phyloP scores from a whole-genome alignment of 2,329 filamentous ascomycete species.

The Trichoderma hamatum region DNA sequence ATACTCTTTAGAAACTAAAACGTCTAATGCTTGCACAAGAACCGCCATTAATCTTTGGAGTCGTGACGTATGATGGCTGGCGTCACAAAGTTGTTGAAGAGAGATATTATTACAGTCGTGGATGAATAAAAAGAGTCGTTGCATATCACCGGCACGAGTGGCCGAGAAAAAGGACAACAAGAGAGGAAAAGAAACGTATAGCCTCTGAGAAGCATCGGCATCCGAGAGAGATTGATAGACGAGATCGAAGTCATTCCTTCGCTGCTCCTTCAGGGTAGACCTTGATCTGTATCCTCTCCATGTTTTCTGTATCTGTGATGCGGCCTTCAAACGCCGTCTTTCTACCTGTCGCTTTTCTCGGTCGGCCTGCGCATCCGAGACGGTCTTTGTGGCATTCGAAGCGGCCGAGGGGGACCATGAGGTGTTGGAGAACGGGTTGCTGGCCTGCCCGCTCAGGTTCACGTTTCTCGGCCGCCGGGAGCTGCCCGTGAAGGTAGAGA shows the following conservation, averaged over 20 bases:
- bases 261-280: slow-evolving; percentile 56
- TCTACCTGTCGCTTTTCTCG: slow-evolving; percentile 79
- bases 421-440: slow-evolving; percentile 75
- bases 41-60: slow-evolving; percentile 43
- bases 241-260: slow-evolving; percentile 65
- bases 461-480: slow-evolving; percentile 86
- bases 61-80: slow-evolving; percentile 36
- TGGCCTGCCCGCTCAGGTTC: slow-evolving; percentile 84
- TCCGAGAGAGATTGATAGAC: slow-evolving; percentile 49
- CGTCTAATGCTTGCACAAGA: slow-evolving; percentile 42
- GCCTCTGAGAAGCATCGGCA: slow-evolving; percentile 42
- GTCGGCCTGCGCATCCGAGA: slow-evolving; percentile 86
- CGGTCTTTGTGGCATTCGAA: slow-evolving; percentile 71
- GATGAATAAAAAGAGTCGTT: slow-evolving; percentile 51
- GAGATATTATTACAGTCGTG: slow-evolving; percentile 46
- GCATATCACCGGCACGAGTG: slow-evolving; percentile 49
- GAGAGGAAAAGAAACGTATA: slow-evolving; percentile 49
- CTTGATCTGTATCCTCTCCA: slow-evolving; percentile 80
- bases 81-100: slow-evolving; percentile 42
- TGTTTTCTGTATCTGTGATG: slow-evolving; percentile 71
- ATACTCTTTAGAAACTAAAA: slow-evolving; percentile 33
- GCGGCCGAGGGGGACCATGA: slow-evolving; percentile 59
- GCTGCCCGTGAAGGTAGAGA: slow-evolving; percentile 86
- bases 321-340: slow-evolving; percentile 73
- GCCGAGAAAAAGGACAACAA: slow-evolving; percentile 55